A percentile compares a stretch with the other conserved stretches of the same genome.
Conservation (phyloP, 1,284 basidiomycete species). For the Bondarzewia mesenterica region DNA sequence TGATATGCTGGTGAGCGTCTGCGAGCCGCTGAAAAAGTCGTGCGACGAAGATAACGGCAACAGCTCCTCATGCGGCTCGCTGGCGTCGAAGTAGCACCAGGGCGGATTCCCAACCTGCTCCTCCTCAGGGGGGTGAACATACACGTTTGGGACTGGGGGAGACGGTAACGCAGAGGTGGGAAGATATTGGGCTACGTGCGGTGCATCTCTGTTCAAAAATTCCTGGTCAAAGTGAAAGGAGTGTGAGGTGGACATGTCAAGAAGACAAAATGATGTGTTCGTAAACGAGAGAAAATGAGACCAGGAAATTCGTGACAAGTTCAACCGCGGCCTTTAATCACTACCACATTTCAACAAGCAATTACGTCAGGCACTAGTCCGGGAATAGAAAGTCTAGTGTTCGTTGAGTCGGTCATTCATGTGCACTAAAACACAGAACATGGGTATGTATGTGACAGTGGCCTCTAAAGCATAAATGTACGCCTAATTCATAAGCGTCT, state of each 20-base stretch:
- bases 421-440: too few species aligned
- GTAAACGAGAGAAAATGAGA: not conserved
- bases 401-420: not conserved
- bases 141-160: conserved; percentile 48
- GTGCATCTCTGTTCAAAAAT: too few species aligned
- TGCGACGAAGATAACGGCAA: conserved; percentile 1
- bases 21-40: conserved; percentile 22
- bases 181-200: not conserved
- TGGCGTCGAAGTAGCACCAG: conserved; percentile 61
- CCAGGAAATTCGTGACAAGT: not conserved
- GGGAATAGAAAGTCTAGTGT: not conserved
- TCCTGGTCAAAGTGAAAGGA: conserved; percentile 16
- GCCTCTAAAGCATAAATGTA: too few species aligned
- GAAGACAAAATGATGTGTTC: not conserved
- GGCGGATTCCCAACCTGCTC: conserved; percentile 47
- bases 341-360: not conserved
- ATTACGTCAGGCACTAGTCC: not conserved
- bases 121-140: conserved; percentile 65
- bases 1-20: conserved; percentile 30
- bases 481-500: too few species aligned
- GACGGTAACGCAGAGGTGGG: conserved; percentile 13
- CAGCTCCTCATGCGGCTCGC: conserved; percentile 20
- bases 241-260: conserved; percentile 7
- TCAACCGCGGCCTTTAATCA: not conserved
- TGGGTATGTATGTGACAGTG: too few species aligned